Evolutionary conservation across 257 asterid species (phyloP), one percentile per base, ranked within the genome.

Genomic region (Rhazya stricta): DNA sequence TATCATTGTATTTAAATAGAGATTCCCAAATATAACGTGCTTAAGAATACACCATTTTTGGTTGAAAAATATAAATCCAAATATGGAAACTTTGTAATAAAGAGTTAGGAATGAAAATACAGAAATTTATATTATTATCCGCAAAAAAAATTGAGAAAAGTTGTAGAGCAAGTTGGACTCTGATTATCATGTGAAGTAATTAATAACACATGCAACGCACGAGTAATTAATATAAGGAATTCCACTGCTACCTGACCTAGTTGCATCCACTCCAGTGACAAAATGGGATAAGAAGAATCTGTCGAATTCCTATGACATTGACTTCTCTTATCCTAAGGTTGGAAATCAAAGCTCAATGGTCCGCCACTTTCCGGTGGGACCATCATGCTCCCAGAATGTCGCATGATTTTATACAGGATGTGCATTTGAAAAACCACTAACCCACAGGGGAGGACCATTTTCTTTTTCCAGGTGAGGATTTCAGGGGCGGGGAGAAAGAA

Each of bases 401-500:
- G 2, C 70, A 65, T 36, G 30, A 65, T 65, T 65, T 36, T 36
- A 65, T 21, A 18, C 2, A 65, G 45, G 69, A 65, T 29, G 10
- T 36, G 69, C 19, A 66, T 39, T 66, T 32, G 69, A 37, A 66
- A n/a, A 66, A 37, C 50, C 21, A 66, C 48, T 5, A 36, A 65
- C 48, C 27, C 50, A 21, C 37, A 63, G 9, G 32, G 65, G 25
- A 58, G 30, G 71, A 66, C 71, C 71, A 66, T 66, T 37, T 50
- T 9, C n/a, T n/a, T n/a, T n/a, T n/a, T n/a, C n/a, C n/a, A n/a
- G n/a, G n/a, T n/a, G n/a, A n/a, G n/a, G n/a, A n/a, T n/a, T n/a
- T n/a, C n/a, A n/a, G n/a, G n/a, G n/a, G n/a, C n/a, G n/a, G n/a
- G n/a, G n/a, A n/a, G n/a, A n/a, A n/a, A n/a, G n/a, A n/a, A n/a